phyloP scores from a whole-genome alignment of 148 eudicot genomes.

The Fagopyrum homotropicum region DNA sequence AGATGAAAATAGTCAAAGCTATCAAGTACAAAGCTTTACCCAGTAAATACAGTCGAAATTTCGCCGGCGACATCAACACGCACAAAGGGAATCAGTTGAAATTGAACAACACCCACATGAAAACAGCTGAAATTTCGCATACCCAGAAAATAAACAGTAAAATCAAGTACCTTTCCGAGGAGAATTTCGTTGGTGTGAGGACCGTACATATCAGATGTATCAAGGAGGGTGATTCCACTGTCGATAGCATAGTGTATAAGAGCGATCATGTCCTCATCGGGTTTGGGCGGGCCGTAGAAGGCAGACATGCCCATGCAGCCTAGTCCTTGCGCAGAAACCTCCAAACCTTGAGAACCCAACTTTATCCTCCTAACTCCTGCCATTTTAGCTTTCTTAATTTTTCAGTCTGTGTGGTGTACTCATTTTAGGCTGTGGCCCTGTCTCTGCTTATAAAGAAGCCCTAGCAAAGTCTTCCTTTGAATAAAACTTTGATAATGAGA shows the following conservation, averaged over 20 bases:
- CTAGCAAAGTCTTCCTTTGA: neutral
- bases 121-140: neutral
- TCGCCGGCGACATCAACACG: no score
- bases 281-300: slow-evolving; percentile 14
- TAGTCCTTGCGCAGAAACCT: slow-evolving; percentile 26
- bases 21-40: no score
- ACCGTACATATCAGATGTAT: slow-evolving; percentile 31
- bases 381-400: neutral
- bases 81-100: neutral
- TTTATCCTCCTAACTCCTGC: slow-evolving; percentile 19
- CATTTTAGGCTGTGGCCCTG: neutral
- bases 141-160: neutral
- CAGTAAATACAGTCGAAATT: no score
- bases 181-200: slow-evolving; percentile 31
- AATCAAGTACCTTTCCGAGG: slow-evolving; percentile 20
- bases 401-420: neutral
- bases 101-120: neutral
- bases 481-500: neutral
- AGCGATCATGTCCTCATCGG: neutral
- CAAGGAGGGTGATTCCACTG: slow-evolving; percentile 24
- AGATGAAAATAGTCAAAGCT: neutral
- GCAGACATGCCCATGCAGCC: slow-evolving; percentile 30
- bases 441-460: neutral
- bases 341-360: slow-evolving; percentile 10
- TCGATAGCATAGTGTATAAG: slow-evolving; percentile 27